Percentiles rank a stretch among this genome's conserved stretches.
Evolutionary conservation across 768 basidiomycete genomes (phyloP).

Genomic region (Lenzites betulinus): DNA sequence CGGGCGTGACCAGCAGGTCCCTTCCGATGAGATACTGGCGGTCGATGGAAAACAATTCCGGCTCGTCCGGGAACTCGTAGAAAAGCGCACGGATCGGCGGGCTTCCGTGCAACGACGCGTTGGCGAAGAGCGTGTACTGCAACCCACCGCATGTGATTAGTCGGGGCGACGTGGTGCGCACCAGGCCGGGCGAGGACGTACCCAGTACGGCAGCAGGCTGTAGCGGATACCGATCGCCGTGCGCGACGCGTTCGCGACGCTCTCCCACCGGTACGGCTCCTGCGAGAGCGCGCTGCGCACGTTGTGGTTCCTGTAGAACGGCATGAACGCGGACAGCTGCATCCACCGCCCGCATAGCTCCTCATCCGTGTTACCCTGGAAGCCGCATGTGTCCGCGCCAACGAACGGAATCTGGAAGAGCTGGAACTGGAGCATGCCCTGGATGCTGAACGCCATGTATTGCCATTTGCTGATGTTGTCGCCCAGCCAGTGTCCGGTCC

Average conservation of each 20-base stretch:
- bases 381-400: slow-evolving; percentile 77
- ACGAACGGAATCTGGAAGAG: slow-evolving; percentile 84
- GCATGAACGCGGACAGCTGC: slow-evolving; percentile 80
- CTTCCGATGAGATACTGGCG: slow-evolving; percentile 72
- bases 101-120: slow-evolving; percentile 62
- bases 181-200: slow-evolving; percentile 32
- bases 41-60: slow-evolving; percentile 61
- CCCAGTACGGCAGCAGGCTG: slow-evolving; percentile 78
- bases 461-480: slow-evolving; percentile 79
- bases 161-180: background rate
- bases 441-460: slow-evolving; percentile 68
- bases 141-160: background rate
- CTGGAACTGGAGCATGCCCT: slow-evolving; percentile 82
- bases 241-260: slow-evolving; percentile 72
- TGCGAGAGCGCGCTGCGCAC: slow-evolving; percentile 65
- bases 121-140: slow-evolving; percentile 74
- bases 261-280: slow-evolving; percentile 82
- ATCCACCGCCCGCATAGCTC: slow-evolving; percentile 86
- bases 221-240: slow-evolving; percentile 74
- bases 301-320: slow-evolving; percentile 85
- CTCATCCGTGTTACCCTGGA: slow-evolving; percentile 72
- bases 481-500: slow-evolving; percentile 78
- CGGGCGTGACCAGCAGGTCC: slow-evolving; percentile 76
- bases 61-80: slow-evolving; percentile 75
- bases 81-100: slow-evolving; percentile 77